A percentile compares a stretch with the other conserved stretches of the same genome.
Conservation (phyloP, 345 rosid genomes). For the Corymbia maculata region DNA sequence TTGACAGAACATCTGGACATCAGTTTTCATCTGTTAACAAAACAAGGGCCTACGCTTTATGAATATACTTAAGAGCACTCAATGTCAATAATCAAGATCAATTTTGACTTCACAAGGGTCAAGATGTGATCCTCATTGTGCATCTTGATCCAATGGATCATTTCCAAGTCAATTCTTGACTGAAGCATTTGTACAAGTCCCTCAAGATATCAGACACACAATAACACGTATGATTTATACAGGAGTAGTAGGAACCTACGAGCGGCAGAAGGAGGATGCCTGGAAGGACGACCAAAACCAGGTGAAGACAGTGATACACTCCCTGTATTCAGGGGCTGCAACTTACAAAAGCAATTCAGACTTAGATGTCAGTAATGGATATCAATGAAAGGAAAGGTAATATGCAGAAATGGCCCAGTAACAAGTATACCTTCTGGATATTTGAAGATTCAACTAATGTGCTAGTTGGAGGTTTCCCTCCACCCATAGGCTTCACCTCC, state of each 20-base stretch:
- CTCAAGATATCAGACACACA: not conserved
- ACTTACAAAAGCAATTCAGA: not conserved
- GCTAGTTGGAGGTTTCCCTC: conserved; percentile 26
- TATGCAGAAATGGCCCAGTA: not conserved
- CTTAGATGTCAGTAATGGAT: not conserved
- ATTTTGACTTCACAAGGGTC: not conserved
- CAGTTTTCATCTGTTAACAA: not conserved
- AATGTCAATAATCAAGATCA: not conserved
- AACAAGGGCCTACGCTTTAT: not conserved
- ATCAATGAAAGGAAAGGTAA: not conserved
- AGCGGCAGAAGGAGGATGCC: conserved; percentile 66
- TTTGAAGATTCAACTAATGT: conserved; percentile 38
- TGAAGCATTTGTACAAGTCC: not conserved
- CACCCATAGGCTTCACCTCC: conserved; percentile 30
- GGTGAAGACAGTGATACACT: conserved; percentile 39
- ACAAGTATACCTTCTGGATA: conserved; percentile 43
- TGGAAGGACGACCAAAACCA: conserved; percentile 55
- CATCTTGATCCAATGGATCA: not conserved
- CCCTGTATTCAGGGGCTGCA: conserved; percentile 27
- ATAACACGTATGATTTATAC: not conserved
- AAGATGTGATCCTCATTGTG: not conserved
- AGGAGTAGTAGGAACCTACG: conserved; percentile 35
- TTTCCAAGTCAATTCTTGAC: not conserved
- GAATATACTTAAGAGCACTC: not conserved
- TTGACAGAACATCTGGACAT: not conserved